These are phyloP conservation scores for Ramichloridium luteum DNA, from an alignment of 2,329 filamentous ascomycete species.

Conservation along the genomic window DNA sequence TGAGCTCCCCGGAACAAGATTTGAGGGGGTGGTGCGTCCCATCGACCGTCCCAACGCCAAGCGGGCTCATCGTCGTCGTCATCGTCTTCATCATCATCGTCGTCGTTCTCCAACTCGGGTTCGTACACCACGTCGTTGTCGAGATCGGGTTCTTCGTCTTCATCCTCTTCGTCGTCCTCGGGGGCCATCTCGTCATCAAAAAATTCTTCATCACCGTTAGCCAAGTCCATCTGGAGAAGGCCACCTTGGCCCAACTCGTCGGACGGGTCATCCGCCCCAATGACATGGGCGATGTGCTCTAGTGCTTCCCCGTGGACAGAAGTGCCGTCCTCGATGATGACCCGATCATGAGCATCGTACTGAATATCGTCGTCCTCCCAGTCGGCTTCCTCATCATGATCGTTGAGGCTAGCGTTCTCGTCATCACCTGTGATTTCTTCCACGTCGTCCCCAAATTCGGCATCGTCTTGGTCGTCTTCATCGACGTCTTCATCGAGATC, in stretches of 20 bases:
- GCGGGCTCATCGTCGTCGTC: slow-evolving; percentile 5
- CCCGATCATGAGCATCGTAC: slow-evolving; percentile 25
- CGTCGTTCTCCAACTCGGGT: slow-evolving; percentile 33
- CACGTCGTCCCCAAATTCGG: slow-evolving; percentile 45
- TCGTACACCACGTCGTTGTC: slow-evolving; percentile 51
- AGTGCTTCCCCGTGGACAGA: slow-evolving; percentile 23
- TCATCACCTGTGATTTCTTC: slow-evolving; percentile 38
- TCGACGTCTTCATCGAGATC: slow-evolving; percentile 49
- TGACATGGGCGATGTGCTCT: slow-evolving; percentile 29
- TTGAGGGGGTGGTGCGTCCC: slow-evolving; percentile 12
- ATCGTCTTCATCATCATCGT: slow-evolving; percentile 19
- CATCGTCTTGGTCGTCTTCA: slow-evolving; percentile 38
- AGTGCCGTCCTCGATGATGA: slow-evolving; percentile 35
- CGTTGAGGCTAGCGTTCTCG: slow-evolving; percentile 33
- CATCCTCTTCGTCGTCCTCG: slow-evolving; percentile 39
- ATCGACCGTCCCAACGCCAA: slow-evolving; percentile 10
- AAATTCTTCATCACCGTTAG: slow-evolving; percentile 37
- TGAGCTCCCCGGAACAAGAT: slow-evolving; percentile 10
- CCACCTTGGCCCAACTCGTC: slow-evolving; percentile 26
- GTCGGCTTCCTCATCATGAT: slow-evolving; percentile 38
- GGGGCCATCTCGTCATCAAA: slow-evolving; percentile 48
- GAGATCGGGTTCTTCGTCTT: slow-evolving; percentile 55
- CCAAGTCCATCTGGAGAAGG: slow-evolving; percentile 28
- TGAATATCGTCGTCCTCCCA: slow-evolving; percentile 33
- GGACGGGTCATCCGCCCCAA: slow-evolving; percentile 24